Conservation (phyloP, 2,329 filamentous ascomycete species). For the Ramularia collo-cygni region DNA sequence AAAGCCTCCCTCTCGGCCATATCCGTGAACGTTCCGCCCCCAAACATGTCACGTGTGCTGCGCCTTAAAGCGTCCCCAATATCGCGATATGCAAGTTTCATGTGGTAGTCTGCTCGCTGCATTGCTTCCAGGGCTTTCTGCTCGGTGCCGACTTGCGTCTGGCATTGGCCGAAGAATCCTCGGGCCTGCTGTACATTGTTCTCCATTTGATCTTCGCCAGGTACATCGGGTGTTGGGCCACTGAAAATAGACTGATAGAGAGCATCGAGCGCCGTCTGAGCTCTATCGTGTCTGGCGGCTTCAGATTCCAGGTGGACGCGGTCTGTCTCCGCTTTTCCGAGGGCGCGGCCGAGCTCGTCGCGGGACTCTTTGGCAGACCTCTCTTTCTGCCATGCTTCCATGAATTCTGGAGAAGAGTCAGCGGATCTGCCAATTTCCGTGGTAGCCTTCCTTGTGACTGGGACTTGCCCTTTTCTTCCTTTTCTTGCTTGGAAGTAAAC, state of each 20-base stretch:
- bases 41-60: constrained; percentile 44
- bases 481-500: constrained; percentile 44
- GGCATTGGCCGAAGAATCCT: constrained; percentile 34
- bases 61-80: constrained; percentile 40
- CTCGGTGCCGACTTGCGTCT: constrained; percentile 35
- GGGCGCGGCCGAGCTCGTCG: constrained; percentile 35
- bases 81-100: constrained; percentile 32
- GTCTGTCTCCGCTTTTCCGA: constrained; percentile 35
- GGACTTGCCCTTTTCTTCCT: constrained; percentile 43
- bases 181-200: constrained; percentile 30
- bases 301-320: constrained; percentile 33
- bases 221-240: constrained; percentile 47
- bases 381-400: constrained; percentile 46
- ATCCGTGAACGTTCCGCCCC: constrained; percentile 43
- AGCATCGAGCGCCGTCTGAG: constrained; percentile 44
- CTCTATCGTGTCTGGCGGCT: constrained; percentile 32
- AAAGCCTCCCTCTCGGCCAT: constrained; percentile 51
- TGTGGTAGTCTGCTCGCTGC: constrained; percentile 31
- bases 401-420: constrained; percentile 37
- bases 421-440: no score
- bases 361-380: constrained; percentile 41
- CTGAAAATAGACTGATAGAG: constrained; percentile 50
- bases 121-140: constrained; percentile 32
- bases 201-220: constrained; percentile 48
- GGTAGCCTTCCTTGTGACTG: no score